Conservation (phyloP, 192 early-diverging fungal genomes). For the Borealophlyctis nickersoniae region DNA sequence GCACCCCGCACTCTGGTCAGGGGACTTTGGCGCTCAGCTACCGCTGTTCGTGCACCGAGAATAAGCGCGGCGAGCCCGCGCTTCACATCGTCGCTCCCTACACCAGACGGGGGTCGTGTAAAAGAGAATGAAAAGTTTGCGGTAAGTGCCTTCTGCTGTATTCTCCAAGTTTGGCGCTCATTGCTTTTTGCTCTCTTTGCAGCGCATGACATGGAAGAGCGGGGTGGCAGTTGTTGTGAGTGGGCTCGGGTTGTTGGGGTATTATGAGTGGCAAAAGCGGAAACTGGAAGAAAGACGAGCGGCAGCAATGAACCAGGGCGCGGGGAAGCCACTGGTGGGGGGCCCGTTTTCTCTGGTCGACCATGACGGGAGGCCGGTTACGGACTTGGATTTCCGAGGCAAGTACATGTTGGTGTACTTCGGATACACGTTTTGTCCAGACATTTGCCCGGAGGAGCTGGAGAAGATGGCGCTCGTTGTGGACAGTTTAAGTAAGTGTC, state of each 20-base stretch:
- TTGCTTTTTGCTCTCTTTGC: too few species aligned
- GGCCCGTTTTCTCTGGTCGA: slow-evolving; percentile 86
- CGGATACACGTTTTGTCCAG: slow-evolving; percentile 99
- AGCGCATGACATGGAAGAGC: slow-evolving; percentile 31
- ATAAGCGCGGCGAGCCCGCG: too few species aligned
- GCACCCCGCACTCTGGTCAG: too few species aligned
- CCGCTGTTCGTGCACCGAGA: too few species aligned
- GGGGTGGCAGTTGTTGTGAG: slow-evolving; percentile 25
- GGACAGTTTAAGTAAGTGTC: slow-evolving; percentile 64
- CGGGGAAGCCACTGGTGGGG: slow-evolving; percentile 86
- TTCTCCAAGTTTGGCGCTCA: too few species aligned
- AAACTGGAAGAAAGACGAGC: slow-evolving; percentile 27
- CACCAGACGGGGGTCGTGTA: too few species aligned
- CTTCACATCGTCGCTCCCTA: too few species aligned
- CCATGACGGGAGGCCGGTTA: slow-evolving; percentile 67
- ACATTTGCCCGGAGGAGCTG: slow-evolving; percentile 98
- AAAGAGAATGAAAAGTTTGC: too few species aligned
- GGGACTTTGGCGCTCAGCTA: too few species aligned
- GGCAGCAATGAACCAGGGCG: slow-evolving; percentile 27
- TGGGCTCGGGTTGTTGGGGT: slow-evolving; percentile 34
- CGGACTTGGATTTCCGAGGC: slow-evolving; percentile 76
- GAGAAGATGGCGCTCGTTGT: slow-evolving; percentile 94
- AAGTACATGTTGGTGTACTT: slow-evolving; percentile 92
- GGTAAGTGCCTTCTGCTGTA: too few species aligned
- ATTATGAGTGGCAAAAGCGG: slow-evolving; percentile 40